phyloP scores from a whole-genome alignment of 768 basidiomycete species.

The Clathrus columnatus region DNA sequence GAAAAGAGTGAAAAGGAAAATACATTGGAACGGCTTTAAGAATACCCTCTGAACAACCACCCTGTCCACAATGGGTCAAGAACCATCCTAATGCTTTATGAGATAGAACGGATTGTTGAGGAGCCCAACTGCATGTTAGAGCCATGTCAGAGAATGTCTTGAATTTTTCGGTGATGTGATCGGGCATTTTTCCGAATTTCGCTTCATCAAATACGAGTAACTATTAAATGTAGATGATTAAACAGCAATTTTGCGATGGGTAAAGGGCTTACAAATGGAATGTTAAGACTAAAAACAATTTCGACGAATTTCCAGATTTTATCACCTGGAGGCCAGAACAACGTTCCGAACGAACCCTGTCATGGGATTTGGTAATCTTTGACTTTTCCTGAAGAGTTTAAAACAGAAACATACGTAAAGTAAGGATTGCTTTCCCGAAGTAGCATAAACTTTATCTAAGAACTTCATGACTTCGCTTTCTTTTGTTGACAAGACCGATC shows the following conservation, averaged over 20 bases:
- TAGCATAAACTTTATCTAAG: no score
- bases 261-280: slow-evolving; percentile 17
- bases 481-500: no score
- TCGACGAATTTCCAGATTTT: slow-evolving; percentile 15
- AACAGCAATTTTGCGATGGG: not conserved
- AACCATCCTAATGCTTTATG: slow-evolving; percentile 20
- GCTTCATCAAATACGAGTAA: slow-evolving; percentile 15
- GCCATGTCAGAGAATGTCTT: slow-evolving; percentile 15
- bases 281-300: slow-evolving; percentile 15
- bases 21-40: slow-evolving; percentile 17
- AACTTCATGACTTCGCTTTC: no score
- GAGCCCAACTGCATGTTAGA: slow-evolving; percentile 17
- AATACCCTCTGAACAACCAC: slow-evolving; percentile 18
- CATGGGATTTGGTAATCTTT: not conserved
- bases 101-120: slow-evolving; percentile 19
- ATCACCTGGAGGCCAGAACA: slow-evolving; percentile 16
- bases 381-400: not conserved
- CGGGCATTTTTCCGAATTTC: not conserved
- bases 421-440: slow-evolving; percentile 14
- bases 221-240: slow-evolving; percentile 3
- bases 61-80: slow-evolving; percentile 20
- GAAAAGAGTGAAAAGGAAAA: not conserved
- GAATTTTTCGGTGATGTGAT: slow-evolving; percentile 12
- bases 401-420: slow-evolving; percentile 15
- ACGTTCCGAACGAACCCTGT: slow-evolving; percentile 20